Evolutionary conservation across 2,329 filamentous ascomycete species (phyloP).

Genomic region (Arthrobotrys pseudoclavata): DNA sequence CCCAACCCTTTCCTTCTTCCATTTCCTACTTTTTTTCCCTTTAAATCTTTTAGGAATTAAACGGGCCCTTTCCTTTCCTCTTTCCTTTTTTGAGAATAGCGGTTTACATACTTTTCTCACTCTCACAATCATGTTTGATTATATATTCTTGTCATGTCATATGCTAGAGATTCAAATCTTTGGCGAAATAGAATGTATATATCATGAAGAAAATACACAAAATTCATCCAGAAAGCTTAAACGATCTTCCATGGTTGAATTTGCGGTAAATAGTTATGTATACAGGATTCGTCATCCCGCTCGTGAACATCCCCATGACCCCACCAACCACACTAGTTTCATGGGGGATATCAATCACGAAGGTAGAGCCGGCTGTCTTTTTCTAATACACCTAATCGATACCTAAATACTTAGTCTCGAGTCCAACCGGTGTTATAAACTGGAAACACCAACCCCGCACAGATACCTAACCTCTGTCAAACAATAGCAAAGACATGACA

Average conservation of each 20-base stretch:
- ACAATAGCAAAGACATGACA: no score
- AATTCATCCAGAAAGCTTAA: not conserved
- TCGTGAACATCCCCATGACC: not conserved
- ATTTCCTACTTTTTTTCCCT: not conserved
- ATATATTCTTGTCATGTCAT: constrained; percentile 8
- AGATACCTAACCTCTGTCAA: no score
- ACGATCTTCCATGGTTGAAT: not conserved
- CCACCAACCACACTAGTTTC: not conserved
- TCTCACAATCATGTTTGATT: constrained; percentile 9
- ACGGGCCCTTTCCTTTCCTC: not conserved
- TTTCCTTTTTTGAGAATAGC: constrained; percentile 13
- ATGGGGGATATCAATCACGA: not conserved
- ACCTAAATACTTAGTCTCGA: no score
- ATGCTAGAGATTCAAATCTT: not conserved
- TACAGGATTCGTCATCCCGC: not conserved
- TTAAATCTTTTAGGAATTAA: not conserved
- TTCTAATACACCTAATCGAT: no score
- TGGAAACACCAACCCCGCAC: no score
- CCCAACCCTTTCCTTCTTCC: not conserved
- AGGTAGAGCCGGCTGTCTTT: not conserved
- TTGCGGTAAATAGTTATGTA: not conserved
- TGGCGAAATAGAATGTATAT: constrained; percentile 18
- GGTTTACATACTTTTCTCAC: constrained; percentile 18
- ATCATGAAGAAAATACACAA: constrained; percentile 2
- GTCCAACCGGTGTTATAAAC: no score